Conservation (phyloP, 805 yeast genomes). For the Candida sonorensis region DNA sequence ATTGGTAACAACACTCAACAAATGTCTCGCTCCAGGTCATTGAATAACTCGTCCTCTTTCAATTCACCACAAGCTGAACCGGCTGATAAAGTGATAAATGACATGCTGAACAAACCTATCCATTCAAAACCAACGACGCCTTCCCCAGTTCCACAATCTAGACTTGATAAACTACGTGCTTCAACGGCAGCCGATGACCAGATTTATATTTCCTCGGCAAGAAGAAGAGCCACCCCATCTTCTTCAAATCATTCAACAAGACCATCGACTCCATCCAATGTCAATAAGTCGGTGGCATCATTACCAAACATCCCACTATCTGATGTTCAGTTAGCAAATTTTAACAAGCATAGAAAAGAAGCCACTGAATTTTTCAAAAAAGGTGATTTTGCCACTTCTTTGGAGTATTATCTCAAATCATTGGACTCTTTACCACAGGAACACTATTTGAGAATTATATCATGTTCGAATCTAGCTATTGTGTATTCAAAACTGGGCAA, state of each 20-base stretch:
- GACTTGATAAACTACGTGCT: conserved; percentile 8
- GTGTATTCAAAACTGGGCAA: conserved; percentile 66
- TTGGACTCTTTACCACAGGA: conserved; percentile 45
- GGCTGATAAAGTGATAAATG: conserved; percentile 21
- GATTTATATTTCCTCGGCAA: conserved; percentile 21
- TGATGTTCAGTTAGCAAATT: conserved; percentile 26
- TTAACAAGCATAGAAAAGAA: conserved; percentile 39
- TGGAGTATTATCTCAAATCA: conserved; percentile 48
- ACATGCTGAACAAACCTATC: conserved; percentile 24
- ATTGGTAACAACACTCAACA: too few relatives aligned
- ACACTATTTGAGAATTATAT: conserved; percentile 62
- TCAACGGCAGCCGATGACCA: conserved; percentile 10
- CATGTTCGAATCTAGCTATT: conserved; percentile 70
- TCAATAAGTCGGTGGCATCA: too few relatives aligned
- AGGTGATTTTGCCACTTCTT: conserved; percentile 78
- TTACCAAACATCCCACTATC: conserved; percentile 16
- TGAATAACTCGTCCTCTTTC: too few relatives aligned
- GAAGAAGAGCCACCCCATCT: too few relatives aligned
- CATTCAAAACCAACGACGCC: conserved; percentile 1
- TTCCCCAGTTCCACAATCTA: conserved; percentile 1
- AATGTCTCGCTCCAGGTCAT: too few relatives aligned
- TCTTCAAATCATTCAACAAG: conserved; percentile 2
- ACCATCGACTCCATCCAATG: conserved; percentile 1
- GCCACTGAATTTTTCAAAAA: conserved; percentile 62
- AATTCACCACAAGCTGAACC: conserved; percentile 9